Conservation (phyloP, 495 filamentous ascomycete genomes). For the Pseudoneurospora amorphoporcata region DNA sequence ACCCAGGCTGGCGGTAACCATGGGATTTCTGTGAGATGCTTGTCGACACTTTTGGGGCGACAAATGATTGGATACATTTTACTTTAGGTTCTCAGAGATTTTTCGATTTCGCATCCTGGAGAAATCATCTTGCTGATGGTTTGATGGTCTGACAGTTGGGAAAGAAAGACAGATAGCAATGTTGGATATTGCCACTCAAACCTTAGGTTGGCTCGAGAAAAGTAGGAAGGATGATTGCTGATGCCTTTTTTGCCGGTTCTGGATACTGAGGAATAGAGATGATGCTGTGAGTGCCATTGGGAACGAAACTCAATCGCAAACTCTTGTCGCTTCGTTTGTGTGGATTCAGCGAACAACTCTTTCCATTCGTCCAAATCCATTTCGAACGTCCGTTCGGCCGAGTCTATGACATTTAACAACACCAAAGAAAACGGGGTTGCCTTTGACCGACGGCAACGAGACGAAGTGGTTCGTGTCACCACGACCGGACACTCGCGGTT, state of each 20-base stretch:
- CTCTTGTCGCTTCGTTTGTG: neutral
- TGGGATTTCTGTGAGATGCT: neutral
- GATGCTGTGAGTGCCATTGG: neutral
- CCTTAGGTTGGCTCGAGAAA: too few relatives aligned
- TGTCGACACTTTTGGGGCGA: neutral
- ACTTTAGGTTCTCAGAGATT: neutral
- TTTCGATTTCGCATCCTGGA: neutral
- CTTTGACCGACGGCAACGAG: neutral
- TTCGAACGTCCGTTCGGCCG: neutral
- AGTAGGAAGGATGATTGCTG: neutral
- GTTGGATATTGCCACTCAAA: neutral
- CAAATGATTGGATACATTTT: neutral
- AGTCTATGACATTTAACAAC: neutral
- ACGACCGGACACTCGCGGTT: neutral
- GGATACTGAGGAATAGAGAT: neutral
- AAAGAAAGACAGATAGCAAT: neutral
- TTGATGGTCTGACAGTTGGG: neutral
- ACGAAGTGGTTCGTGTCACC: neutral
- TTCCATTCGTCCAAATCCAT: neutral
- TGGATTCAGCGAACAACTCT: neutral
- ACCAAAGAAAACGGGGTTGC: neutral
- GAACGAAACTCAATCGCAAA: neutral
- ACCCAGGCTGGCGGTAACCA: neutral
- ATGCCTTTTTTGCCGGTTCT: neutral
- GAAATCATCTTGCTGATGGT: too few relatives aligned